Evolutionary conservation across 306 rosid genomes (phyloP).

Genomic region (Dalbergia cochinchinensis): DNA sequence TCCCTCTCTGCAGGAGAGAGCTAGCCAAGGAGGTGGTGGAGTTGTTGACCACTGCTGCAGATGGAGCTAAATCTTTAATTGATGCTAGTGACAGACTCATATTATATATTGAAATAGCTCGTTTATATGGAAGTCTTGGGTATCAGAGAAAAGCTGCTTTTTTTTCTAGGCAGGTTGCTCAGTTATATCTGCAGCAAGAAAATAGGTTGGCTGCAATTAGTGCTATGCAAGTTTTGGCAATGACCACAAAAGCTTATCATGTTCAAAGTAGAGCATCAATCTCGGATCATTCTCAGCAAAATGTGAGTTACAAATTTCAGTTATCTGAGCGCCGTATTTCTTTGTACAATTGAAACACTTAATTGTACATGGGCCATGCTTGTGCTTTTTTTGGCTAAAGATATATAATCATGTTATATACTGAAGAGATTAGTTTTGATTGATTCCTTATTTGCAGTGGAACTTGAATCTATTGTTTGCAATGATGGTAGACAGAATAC

Average conservation of each 20-base stretch:
- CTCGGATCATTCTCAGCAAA: constrained; percentile 49
- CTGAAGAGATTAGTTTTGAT: constrained; percentile 21
- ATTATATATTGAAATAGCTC: constrained; percentile 92
- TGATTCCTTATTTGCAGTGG: constrained; percentile 9
- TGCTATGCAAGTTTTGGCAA: constrained; percentile 97
- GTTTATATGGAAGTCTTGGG: constrained; percentile 92
- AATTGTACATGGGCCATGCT: constrained; percentile 23
- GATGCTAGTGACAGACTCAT: constrained; percentile 95
- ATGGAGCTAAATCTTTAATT: constrained; percentile 95
- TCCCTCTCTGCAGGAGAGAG: constrained; percentile 75
- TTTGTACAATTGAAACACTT: constrained; percentile 4
- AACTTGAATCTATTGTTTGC: constrained; percentile 29
- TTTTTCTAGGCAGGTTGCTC: constrained; percentile 97
- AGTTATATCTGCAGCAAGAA: constrained; percentile 93
- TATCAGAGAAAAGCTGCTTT: constrained; percentile 97
- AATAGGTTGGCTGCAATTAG: constrained; percentile 95
- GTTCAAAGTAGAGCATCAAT: constrained; percentile 91
- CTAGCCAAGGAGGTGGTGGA: constrained; percentile 93
- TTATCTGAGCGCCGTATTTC: constrained; percentile 27
- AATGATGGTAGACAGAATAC: constrained; percentile 26
- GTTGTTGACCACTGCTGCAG: constrained; percentile 89
- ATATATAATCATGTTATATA: constrained; percentile 28
- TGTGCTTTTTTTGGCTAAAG: constrained; percentile 12
- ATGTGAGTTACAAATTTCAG: constrained; percentile 67
- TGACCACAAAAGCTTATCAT: constrained; percentile 97